Evolutionary conservation across 805 yeast genomes (phyloP).

Genomic region (Maudiozyma saulgeensis): DNA sequence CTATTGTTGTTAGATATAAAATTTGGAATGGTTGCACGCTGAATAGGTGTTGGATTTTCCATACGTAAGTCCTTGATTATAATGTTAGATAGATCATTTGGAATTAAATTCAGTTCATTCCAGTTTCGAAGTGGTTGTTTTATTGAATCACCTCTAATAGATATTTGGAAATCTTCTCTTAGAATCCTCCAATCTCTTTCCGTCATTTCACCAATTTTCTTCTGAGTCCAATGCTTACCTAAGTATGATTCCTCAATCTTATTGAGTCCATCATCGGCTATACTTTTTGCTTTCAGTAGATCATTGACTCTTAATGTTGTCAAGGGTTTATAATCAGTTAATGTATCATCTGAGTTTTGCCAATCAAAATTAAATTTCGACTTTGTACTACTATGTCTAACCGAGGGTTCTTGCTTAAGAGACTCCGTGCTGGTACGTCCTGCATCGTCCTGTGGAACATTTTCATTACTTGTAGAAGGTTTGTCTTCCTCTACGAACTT

Average conservation of each 20-base stretch:
- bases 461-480: not conserved
- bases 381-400: not conserved
- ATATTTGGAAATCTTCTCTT: conserved; percentile 65
- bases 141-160: conserved; percentile 35
- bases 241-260: conserved; percentile 12
- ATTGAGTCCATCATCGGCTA: not conserved
- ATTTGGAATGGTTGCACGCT: conserved; percentile 74
- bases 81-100: conserved; percentile 32
- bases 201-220: conserved; percentile 55
- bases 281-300: conserved; percentile 6
- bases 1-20: conserved; percentile 40
- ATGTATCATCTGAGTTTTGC: conserved; percentile 61
- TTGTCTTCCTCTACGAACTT: not conserved
- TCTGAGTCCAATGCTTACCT: conserved; percentile 54
- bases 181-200: conserved; percentile 84
- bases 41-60: conserved; percentile 78
- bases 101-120: conserved; percentile 49
- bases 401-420: not conserved
- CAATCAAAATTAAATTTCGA: conserved; percentile 57
- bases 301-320: conserved; percentile 21
- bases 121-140: conserved; percentile 61
- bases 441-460: not conserved
- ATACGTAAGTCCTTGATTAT: conserved; percentile 37
- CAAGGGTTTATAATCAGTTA: conserved; percentile 34
- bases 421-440: no score